These are phyloP conservation scores for Aphanomyces stellatus DNA, from an alignment of 352 stramenopile genomes.

Conservation along the genomic window DNA sequence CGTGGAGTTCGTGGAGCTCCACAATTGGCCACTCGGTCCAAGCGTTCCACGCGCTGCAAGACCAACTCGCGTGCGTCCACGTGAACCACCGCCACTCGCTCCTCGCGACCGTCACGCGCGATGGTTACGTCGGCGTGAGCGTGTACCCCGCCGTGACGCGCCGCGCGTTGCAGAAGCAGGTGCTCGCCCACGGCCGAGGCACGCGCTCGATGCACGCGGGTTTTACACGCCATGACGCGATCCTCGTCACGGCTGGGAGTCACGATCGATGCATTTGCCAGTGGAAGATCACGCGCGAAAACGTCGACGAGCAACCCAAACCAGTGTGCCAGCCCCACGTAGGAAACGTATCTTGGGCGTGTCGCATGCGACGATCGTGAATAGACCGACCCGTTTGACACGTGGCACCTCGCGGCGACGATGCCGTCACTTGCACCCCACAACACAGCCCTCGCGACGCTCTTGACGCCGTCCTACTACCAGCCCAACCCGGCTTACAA, in stretches of 20 bases:
- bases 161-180: not conserved
- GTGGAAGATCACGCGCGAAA: slow-evolving; percentile 49
- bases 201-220: slow-evolving; percentile 11
- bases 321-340: not conserved
- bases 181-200: slow-evolving; percentile 16
- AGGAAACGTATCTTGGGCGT: no score
- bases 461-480: slow-evolving; percentile 19
- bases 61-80: not conserved
- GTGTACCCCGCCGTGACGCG: not conserved
- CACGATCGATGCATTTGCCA: slow-evolving; percentile 48
- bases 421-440: not conserved
- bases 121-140: slow-evolving; percentile 21
- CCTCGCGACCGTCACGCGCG: slow-evolving; percentile 15
- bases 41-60: not conserved
- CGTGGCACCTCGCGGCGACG: no score
- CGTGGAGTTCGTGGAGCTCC: slow-evolving; percentile 47
- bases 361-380: no score
- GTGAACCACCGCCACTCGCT: slow-evolving; percentile 20
- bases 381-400: no score
- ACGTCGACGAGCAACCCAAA: slow-evolving; percentile 35
- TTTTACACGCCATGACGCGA: slow-evolving; percentile 55
- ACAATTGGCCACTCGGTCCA: slow-evolving; percentile 40
- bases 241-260: slow-evolving; percentile 42
- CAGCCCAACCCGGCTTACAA: slow-evolving; percentile 15
- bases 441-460: slow-evolving; percentile 10